These are phyloP conservation scores for Rhamnella rubrinervis DNA, from an alignment of 331 rosid species.

Conservation along the genomic window DNA sequence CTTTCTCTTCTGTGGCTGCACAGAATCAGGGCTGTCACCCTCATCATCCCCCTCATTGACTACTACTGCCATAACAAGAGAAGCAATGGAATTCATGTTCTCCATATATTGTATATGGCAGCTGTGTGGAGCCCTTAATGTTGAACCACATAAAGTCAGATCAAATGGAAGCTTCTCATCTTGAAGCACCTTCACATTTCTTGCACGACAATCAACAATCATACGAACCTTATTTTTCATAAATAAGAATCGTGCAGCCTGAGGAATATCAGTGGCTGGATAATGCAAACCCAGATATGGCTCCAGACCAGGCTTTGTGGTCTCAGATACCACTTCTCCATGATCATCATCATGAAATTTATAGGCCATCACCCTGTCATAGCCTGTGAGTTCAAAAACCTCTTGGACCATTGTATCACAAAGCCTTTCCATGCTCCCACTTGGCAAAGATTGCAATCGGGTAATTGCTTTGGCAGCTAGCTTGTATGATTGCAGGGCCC, in stretches of 20 bases:
- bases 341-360: constrained; percentile 98
- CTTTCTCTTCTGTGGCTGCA: constrained; percentile 73
- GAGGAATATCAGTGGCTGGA: constrained; percentile 96
- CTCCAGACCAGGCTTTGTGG: constrained; percentile 77
- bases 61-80: constrained; percentile 91
- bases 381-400: constrained; percentile 95
- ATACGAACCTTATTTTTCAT: constrained; percentile 93
- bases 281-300: constrained; percentile 93
- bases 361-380: constrained; percentile 99
- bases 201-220: constrained; percentile 93
- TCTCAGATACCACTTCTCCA: constrained; percentile 91
- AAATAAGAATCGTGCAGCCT: constrained; percentile 88
- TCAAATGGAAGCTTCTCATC: constrained; percentile 83
- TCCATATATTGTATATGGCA: constrained; percentile 87
- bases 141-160: constrained; percentile 94
- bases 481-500: constrained; percentile 92
- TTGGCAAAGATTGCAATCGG: constrained; percentile 84
- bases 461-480: constrained; percentile 97
- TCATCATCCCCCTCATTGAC: constrained; percentile 92
- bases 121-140: constrained; percentile 90
- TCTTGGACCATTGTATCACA: constrained; percentile 97
- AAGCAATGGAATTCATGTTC: constrained; percentile 90
- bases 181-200: constrained; percentile 73
- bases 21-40: constrained; percentile 51
- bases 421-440: constrained; percentile 90